Evolutionary conservation across 306 rosid species (phyloP).

Genomic region (Sphenostylis stenocarpa): DNA sequence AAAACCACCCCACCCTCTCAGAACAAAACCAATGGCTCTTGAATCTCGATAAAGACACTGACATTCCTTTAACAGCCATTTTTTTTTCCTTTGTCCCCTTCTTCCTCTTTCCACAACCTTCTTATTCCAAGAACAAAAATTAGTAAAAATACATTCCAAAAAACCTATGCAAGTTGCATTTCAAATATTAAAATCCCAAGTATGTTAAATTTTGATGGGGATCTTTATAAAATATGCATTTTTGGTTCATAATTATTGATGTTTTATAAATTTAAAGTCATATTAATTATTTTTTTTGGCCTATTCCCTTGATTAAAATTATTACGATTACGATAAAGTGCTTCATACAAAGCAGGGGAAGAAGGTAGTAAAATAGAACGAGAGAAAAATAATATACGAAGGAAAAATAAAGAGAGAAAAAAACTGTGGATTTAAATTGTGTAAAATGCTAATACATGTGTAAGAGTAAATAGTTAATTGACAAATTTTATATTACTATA

Average conservation of each 20-base stretch:
- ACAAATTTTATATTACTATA: neutral
- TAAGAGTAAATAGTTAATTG: too few species aligned
- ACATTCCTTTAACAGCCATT: neutral
- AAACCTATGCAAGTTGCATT: neutral
- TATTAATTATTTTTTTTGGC: neutral
- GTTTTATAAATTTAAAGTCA: neutral
- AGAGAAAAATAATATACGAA: neutral
- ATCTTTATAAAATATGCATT: neutral
- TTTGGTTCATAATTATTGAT: neutral
- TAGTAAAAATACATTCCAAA: neutral
- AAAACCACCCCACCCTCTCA: neutral
- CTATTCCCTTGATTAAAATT: neutral
- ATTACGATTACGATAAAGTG: neutral
- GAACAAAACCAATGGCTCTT: slow-evolving; percentile 22
- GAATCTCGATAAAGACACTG: slow-evolving; percentile 36
- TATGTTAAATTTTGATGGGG: neutral
- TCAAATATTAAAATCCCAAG: neutral
- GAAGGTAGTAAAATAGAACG: too few species aligned
- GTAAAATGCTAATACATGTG: too few species aligned
- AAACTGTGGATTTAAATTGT: too few species aligned
- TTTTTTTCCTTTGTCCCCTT: neutral
- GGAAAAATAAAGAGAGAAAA: too few species aligned
- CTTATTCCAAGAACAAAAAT: neutral
- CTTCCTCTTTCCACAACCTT: neutral
- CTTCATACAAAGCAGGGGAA: too few species aligned